Evolutionary conservation across 208 protist genomes (phyloP).

Genomic region (Hexamita inflata): DNA sequence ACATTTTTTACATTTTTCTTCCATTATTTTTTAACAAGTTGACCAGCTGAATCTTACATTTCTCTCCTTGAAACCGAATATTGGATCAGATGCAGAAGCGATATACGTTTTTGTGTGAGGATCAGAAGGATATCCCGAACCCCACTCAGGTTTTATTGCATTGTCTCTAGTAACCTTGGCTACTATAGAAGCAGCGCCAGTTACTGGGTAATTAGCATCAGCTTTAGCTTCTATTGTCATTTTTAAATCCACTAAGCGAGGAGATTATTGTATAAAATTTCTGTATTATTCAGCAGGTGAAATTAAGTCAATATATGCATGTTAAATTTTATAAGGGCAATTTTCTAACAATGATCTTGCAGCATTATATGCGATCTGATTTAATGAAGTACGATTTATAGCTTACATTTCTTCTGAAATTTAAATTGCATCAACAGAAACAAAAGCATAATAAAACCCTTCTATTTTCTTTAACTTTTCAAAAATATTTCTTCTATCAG

Average conservation of each 20-base stretch:
- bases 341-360: constrained; percentile 31
- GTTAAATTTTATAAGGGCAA: constrained; percentile 40
- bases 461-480: constrained; percentile 40
- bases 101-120: constrained; percentile 32
- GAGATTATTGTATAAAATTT: constrained; percentile 54
- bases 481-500: constrained; percentile 51
- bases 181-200: constrained; percentile 68
- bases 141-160: not conserved
- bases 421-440: constrained; percentile 30
- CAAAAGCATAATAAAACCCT: constrained; percentile 51
- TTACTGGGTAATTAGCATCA: constrained; percentile 66
- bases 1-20: too few relatives aligned
- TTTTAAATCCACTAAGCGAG: constrained; percentile 61
- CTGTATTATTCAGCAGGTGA: constrained; percentile 63
- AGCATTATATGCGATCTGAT: constrained; percentile 31
- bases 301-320: constrained; percentile 72
- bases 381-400: constrained; percentile 27
- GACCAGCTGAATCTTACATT: too few relatives aligned
- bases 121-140: constrained; percentile 38
- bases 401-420: constrained; percentile 54
- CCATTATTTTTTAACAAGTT: too few relatives aligned
- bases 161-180: constrained; percentile 56
- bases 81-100: constrained; percentile 3
- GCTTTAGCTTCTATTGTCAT: constrained; percentile 65
- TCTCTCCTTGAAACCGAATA: constrained; percentile 51